Evolutionary conservation across 2,329 filamentous ascomycete genomes (phyloP), one percentile per base, ranked within the genome.

Genomic region (Diaporthe sp.): DNA sequence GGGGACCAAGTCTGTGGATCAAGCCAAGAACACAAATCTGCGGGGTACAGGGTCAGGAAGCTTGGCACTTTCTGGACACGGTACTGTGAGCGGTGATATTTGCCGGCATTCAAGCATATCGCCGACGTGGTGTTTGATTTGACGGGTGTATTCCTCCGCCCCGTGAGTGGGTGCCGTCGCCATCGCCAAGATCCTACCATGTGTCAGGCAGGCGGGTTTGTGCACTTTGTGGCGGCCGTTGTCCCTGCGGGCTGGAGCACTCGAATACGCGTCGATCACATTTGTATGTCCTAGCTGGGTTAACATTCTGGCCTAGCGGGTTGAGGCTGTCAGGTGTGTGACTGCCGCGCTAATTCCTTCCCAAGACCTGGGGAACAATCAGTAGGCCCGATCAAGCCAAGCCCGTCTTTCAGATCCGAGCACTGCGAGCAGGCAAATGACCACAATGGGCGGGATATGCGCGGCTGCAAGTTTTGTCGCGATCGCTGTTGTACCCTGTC

Each of bases 41-140:
- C 63, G 63, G 63, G 63, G 63, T 68, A 68, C 63, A 68, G 63
- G 63, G 47, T 47, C 63, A 68, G 44, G 32, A 47, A 68, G 32
- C 63, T 68, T 68, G 63, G 63, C 63, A 68, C 30, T 37, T 30
- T 68, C 47, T 53, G 13, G 63, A 39, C n/a, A 22, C 63, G 63
- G 63, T 53, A 68, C 15, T 39, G 32, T 53, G 32, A 68, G 63
- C 63, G 51, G 5, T 8, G 32, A 53, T 27, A 53, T 68, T 68
- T 68, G 63, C 63, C 63, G 63, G 63, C 47, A 27, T n/a, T 25
- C 47, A 68, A 68, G 30, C 32, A 53, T 27, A 6, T 51, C 44
- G 44, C 44, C 44, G 44, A 37, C 44, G 9, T 68, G 17, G 27
- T 51, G 25, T 27, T 25, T 51, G 63, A 27, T 68, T 39, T 22